phyloP scores from a whole-genome alignment of 2,329 filamentous ascomycete genomes.

The Phyllosticta capitalensis region DNA sequence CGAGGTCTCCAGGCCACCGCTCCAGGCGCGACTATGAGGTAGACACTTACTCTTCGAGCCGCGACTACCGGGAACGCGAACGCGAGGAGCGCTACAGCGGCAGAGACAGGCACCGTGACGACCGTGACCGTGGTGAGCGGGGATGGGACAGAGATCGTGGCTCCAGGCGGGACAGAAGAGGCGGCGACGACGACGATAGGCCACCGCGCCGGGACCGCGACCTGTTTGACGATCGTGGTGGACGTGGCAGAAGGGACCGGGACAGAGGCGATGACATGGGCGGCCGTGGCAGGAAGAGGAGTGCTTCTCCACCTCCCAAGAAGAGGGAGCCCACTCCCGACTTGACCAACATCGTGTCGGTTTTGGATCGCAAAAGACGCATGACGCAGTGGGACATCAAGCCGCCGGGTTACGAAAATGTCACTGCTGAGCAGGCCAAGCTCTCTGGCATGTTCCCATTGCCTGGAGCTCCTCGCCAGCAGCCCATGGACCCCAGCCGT shows the following conservation, averaged over 20 bases:
- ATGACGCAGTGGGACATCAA: slow-evolving; percentile 99
- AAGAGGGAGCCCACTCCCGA: slow-evolving; percentile 95
- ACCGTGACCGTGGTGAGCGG: slow-evolving; percentile 45
- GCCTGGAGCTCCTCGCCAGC: slow-evolving; percentile 86
- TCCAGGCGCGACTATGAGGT: slow-evolving; percentile 63
- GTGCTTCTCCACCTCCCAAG: slow-evolving; percentile 68
- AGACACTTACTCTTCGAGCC: slow-evolving; percentile 86
- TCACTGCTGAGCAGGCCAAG: slow-evolving; percentile 97
- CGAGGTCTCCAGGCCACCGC: slow-evolving; percentile 73
- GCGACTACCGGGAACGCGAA: slow-evolving; percentile 85
- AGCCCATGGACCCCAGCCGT: slow-evolving; percentile 88
- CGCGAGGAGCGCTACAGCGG: slow-evolving; percentile 84
- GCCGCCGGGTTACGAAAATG: slow-evolving; percentile 93
- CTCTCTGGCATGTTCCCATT: slow-evolving; percentile 98
- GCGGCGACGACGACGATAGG: slow-evolving; percentile 14
- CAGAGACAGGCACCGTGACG: slow-evolving; percentile 45
- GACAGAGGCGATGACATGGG: slow-evolving; percentile 34
- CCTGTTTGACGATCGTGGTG: slow-evolving; percentile 44
- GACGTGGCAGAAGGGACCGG: slow-evolving; percentile 41
- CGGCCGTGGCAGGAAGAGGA: slow-evolving; percentile 54
- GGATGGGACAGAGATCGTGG: slow-evolving; percentile 59
- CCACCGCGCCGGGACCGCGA: slow-evolving; percentile 47
- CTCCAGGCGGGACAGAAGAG: slow-evolving; percentile 20
- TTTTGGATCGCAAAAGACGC: slow-evolving; percentile 79
- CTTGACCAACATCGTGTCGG: slow-evolving; percentile 71